Base-by-base conservation (phyloP, 2,329 filamentous ascomycete genomes). In the Diplodia scrobiculata region DNA sequence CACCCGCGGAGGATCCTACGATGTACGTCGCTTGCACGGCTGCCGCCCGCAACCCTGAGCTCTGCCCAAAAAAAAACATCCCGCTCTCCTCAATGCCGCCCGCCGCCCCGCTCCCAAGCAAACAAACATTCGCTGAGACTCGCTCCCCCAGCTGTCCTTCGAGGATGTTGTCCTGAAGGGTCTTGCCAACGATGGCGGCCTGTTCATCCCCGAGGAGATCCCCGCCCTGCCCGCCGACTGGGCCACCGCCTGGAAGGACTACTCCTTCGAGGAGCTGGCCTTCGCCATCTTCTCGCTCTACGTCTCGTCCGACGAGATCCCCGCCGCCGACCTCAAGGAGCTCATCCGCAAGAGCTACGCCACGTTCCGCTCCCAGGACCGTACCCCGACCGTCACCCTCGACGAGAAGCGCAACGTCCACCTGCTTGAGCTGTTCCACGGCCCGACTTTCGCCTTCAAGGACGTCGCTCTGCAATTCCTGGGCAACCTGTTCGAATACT, bases 401-500 rank as follows among this genome's bases (percentile, higher is more conserved):
- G 86, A 94, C 74, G 82, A 86, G 72, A 77, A 83, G 68, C 83
- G 86, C 71, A 90, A 94, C 75, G 82, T 97, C 50, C 88, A 97
- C 75, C 83, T 97, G 66, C 86, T 99, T 38, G 95, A 99, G 79
- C 85, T 99, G 51, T 99, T 98, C 84, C 94, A 98, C 77, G 95
- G 95, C 1, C 95, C 93, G 5, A 98, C 90, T 0, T 97, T 92
- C 76, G 90, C 94, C 1, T 98, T 98, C 83, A 78, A 98, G 80
- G 94, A 98, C 78, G 91, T 93, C 62, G 93, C 93, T 17, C 82
- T 98, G 68, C 94, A 98, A 73, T 95, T 97, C 75, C 81, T 99
- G 1, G 95, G 95, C n/a, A 98, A 99, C 74, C 83, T 99, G 2
- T 98, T 96, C 71, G 91, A 96, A 78, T 95, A 94, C 77, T 94